Conservation (phyloP, 2,329 filamentous ascomycete genomes). For the Aurifilum marmelostoma region DNA sequence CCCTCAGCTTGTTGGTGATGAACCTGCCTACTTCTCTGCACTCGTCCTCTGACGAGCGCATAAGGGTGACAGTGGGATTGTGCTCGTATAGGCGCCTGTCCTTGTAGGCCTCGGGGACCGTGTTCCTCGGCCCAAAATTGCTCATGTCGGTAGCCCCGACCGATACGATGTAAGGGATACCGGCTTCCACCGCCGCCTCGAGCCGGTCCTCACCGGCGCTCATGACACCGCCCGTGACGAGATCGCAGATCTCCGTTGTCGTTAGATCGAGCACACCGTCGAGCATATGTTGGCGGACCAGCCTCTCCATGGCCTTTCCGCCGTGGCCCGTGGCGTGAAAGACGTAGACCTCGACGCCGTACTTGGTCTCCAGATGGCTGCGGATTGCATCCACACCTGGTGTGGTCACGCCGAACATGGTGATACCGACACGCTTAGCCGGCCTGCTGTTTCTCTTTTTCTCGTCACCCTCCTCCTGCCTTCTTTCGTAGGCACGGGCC, state of each 20-base stretch:
- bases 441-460: not conserved
- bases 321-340: conserved; percentile 70
- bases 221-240: conserved; percentile 65
- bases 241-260: conserved; percentile 69
- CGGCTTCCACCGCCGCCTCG: conserved; percentile 57
- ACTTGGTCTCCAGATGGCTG: conserved; percentile 48
- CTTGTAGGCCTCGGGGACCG: conserved; percentile 58
- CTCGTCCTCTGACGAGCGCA: conserved; percentile 65
- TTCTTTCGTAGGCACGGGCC: conserved; percentile 48
- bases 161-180: conserved; percentile 56
- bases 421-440: conserved; percentile 60
- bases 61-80: conserved; percentile 67
- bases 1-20: conserved; percentile 62
- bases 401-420: conserved; percentile 77
- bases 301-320: conserved; percentile 69
- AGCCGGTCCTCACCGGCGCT: conserved; percentile 61
- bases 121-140: conserved; percentile 62
- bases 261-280: conserved; percentile 73
- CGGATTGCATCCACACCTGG: conserved; percentile 63
- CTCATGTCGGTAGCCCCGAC: conserved; percentile 63
- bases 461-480: conserved; percentile 13
- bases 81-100: conserved; percentile 62
- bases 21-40: conserved; percentile 57
- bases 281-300: conserved; percentile 59
- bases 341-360: conserved; percentile 61